Conservation (phyloP, 345 rosid genomes). For the Mangifera indica region DNA sequence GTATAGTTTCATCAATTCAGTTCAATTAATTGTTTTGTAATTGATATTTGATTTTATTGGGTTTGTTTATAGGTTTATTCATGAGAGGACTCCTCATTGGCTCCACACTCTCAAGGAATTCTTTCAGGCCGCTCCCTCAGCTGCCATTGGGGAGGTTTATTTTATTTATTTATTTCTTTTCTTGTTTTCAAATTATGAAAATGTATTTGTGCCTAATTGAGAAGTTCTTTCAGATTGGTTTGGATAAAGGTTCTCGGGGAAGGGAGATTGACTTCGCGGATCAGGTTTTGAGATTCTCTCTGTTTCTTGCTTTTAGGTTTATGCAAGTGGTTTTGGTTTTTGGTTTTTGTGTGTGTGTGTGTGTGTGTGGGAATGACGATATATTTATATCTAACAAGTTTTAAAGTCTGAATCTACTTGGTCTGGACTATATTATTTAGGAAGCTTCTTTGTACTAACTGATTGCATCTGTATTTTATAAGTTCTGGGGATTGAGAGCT, state of each 20-base stretch:
- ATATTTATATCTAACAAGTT: neutral
- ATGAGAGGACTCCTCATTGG: constrained; percentile 78
- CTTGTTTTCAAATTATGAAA: neutral
- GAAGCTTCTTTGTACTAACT: neutral
- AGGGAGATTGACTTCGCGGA: constrained; percentile 65
- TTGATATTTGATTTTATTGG: neutral
- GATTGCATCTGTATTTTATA: neutral
- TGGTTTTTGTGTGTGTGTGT: no score
- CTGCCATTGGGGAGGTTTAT: constrained; percentile 89
- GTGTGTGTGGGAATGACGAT: neutral
- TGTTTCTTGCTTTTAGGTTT: neutral
- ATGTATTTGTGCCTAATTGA: neutral
- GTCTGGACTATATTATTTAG: neutral
- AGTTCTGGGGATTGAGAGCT: neutral
- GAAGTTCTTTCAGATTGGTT: constrained; percentile 57
- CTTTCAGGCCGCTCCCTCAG: constrained; percentile 67
- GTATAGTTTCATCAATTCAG: constrained; percentile 25
- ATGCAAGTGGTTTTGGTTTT: neutral
- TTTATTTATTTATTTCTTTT: constrained; percentile 8
- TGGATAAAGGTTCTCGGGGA: constrained; percentile 88
- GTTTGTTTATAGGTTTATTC: constrained; percentile 45
- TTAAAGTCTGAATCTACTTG: neutral
- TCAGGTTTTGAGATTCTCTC: constrained; percentile 47
- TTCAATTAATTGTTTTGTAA: no score
- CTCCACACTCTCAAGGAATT: constrained; percentile 59